Evolutionary conservation across 2,329 filamentous ascomycete genomes (phyloP), one percentile per base, ranked within the genome.

Genomic region (Ceratocystis cubensis): DNA sequence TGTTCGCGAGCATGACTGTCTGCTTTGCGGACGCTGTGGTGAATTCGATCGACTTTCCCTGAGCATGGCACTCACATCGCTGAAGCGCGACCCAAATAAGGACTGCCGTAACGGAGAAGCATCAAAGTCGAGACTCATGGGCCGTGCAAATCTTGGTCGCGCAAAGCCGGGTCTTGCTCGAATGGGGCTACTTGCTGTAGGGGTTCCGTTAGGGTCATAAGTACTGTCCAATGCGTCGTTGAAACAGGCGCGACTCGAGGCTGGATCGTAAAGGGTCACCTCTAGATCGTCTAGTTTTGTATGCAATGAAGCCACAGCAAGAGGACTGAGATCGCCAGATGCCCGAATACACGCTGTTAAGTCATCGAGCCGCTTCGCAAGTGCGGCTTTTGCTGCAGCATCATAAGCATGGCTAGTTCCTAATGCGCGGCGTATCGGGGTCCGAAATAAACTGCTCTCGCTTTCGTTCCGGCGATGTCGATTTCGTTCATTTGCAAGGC

Each of bases 331-430:
- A 59, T 68, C 66, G 4, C 46, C 37, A 3, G 66, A 59, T 41
- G 64, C 64, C n/a, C 66, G 64, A 22, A 68, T 63, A 13, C 64
- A 59, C 17, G 61, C 57, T 2, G 66, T 68, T 10, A 68, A 37
- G 20, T 66, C 66, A n/a, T 68, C 66, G 13, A 68, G 64, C 33
- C 66, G 64, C 25, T 65, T 65, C 13, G 66, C 61, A n/a, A 68
- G 64, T 15, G 61, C 59, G 44, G 66, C 66, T 48, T 65, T 65
- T 20, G 66, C 66, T 25, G 66, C 66, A 20, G 64, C 66, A 64
- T 68, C 66, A 61, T 68, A 68, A n/a, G 66, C 66, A 20, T 68
- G 63, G 48, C 63, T 65, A 22, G 66, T 68, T 22, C 64, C 66
- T 7, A 68, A 37, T 15, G 66, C 66, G 20, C 66, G 59, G 30